Evolutionary conservation across 176 grass and related monocot genomes (phyloP).

Genomic region (Aechmea fasciata): DNA sequence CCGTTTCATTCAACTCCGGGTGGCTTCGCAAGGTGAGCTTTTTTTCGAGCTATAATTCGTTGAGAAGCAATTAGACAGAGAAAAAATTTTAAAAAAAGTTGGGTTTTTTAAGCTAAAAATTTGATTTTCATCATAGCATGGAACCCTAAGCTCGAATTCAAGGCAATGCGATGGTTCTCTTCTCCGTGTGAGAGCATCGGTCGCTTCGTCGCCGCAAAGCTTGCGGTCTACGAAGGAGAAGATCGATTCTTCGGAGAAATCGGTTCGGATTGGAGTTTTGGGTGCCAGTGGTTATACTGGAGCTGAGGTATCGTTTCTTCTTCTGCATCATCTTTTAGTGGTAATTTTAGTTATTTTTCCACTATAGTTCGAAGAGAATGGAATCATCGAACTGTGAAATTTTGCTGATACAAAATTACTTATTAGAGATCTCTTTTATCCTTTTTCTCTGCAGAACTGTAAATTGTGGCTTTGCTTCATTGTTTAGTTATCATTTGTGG

Average conservation of each 20-base stretch:
- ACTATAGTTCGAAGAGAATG: too few species aligned
- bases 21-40: constrained; percentile 25
- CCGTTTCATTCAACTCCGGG: constrained; percentile 8
- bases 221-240: constrained; percentile 28
- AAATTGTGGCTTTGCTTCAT: too few species aligned
- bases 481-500: too few species aligned
- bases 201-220: constrained; percentile 39
- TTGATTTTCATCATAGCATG: constrained; percentile 19
- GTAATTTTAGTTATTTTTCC: too few species aligned
- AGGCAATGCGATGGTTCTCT: constrained; percentile 4
- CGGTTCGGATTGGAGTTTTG: constrained; percentile 53
- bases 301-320: constrained; percentile 46
- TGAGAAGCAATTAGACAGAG: background rate
- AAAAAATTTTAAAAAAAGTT: background rate
- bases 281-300: constrained; percentile 97
- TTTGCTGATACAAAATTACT: too few species aligned
- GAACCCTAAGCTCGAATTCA: constrained; percentile 7
- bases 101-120: constrained; percentile 2
- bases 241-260: constrained; percentile 39
- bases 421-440: too few species aligned
- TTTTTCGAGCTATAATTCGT: background rate
- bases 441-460: too few species aligned
- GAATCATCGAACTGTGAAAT: too few species aligned
- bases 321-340: constrained; percentile 3
- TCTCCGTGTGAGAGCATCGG: constrained; percentile 28